Percentiles rank a stretch among this genome's conserved stretches.
Evolutionary conservation across 257 asterid genomes (phyloP).

Genomic region (Anisodus tanguticus): DNA sequence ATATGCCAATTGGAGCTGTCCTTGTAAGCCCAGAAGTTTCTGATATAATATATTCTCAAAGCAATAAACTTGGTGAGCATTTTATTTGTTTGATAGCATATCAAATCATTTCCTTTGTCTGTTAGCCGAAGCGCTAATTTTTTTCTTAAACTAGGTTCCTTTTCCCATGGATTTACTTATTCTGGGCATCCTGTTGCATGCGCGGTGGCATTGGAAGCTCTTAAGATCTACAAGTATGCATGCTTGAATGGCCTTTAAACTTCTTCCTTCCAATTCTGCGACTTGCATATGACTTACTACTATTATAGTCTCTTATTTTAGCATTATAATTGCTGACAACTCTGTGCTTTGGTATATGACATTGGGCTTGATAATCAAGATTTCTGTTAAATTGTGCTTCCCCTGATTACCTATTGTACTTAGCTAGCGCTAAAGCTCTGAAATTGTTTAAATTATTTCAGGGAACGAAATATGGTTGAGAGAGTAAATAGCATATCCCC

Average conservation of each 20-base stretch:
- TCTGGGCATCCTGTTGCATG: conserved; percentile 98
- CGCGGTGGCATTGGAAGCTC: conserved; percentile 92
- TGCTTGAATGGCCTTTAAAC: neutral
- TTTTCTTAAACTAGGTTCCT: conserved; percentile 52
- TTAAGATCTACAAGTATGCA: conserved; percentile 85
- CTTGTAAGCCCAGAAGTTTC: conserved; percentile 79
- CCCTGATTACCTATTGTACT: conserved; percentile 1
- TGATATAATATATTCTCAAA: conserved; percentile 85
- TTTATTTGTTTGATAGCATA: neutral
- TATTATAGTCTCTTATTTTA: neutral
- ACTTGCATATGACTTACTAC: neutral
- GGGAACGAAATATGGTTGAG: conserved; percentile 79
- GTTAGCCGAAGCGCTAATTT: neutral
- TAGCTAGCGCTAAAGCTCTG: neutral
- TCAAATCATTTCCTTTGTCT: neutral
- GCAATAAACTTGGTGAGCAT: conserved; percentile 81
- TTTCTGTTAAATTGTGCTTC: neutral
- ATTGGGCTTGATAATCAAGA: conserved; percentile 2
- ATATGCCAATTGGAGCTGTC: conserved; percentile 95
- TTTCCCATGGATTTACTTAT: conserved; percentile 95
- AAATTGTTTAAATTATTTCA: conserved; percentile 37
- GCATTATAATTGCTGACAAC: neutral
- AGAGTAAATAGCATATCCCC: conserved; percentile 78
- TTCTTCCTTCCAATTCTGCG: neutral
- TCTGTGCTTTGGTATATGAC: neutral